Evolutionary conservation across 495 filamentous ascomycete species (phyloP).

Genomic region (Hypoxylon fuscum): DNA sequence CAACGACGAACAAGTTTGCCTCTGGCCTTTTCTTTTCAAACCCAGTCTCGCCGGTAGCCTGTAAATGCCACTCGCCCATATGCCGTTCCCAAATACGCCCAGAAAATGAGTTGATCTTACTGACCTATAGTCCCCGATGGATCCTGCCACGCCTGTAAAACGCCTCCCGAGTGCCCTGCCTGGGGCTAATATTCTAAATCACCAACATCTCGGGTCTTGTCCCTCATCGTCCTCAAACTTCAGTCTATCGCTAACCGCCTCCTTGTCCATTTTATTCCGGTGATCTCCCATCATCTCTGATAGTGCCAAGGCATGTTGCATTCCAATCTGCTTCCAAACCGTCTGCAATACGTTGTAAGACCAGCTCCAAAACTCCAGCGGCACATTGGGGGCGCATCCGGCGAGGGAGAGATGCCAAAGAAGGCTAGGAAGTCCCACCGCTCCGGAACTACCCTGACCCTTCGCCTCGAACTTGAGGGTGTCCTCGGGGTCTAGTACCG

Average conservation of each 20-base stretch:
- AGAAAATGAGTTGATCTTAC: constrained; percentile 1
- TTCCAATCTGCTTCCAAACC: constrained; percentile 56
- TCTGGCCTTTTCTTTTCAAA: constrained; percentile 2
- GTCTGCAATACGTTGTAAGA: constrained; percentile 48
- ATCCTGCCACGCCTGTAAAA: constrained; percentile 17
- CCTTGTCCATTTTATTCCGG: constrained; percentile 25
- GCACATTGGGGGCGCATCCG: constrained; percentile 54
- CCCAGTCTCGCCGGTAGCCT: constrained; percentile 11
- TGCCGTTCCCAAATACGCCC: constrained; percentile 12
- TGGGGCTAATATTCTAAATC: background rate
- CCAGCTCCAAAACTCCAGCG: constrained; percentile 49
- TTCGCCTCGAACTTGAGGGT: constrained; percentile 46
- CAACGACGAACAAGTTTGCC: background rate
- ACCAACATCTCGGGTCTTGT: constrained; percentile 8
- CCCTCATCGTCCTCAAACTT: constrained; percentile 15
- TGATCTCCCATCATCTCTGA: constrained; percentile 47
- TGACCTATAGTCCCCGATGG: too few relatives aligned
- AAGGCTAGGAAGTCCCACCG: constrained; percentile 53
- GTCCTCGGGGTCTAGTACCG: constrained; percentile 39
- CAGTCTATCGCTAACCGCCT: constrained; percentile 3
- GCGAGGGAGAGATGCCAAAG: constrained; percentile 54
- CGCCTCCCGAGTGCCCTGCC: constrained; percentile 9
- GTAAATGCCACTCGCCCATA: constrained; percentile 22
- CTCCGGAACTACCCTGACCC: constrained; percentile 50
- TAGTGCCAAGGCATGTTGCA: constrained; percentile 52